phyloP scores from a whole-genome alignment of 148 eudicot genomes.

The Camellia granthamiana region DNA sequence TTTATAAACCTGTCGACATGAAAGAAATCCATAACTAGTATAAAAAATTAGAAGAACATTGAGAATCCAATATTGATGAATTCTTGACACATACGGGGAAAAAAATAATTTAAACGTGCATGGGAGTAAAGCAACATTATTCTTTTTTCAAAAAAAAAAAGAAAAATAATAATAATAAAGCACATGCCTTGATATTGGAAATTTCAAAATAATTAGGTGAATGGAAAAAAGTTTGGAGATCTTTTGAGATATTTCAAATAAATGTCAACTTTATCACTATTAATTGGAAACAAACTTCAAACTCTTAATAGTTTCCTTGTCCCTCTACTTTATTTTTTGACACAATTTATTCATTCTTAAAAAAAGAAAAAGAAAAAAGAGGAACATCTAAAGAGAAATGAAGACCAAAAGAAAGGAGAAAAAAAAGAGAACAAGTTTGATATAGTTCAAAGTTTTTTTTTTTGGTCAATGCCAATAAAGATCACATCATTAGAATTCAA shows the following conservation, averaged over 20 bases:
- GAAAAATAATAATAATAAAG: background rate
- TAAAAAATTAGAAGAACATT: background rate
- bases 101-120: background rate
- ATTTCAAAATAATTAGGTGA: background rate
- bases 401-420: background rate
- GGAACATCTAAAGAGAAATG: background rate
- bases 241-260: background rate
- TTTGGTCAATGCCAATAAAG: background rate
- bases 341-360: background rate
- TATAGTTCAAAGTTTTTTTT: background rate
- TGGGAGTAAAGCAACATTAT: background rate
- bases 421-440: background rate
- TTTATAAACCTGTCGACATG: too few relatives aligned
- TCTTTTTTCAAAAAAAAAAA: background rate
- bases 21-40: background rate
- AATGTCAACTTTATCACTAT: background rate
- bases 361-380: background rate
- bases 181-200: background rate
- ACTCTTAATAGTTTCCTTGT: background rate
- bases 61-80: background rate
- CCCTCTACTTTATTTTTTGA: background rate
- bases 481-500: background rate
- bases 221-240: background rate
- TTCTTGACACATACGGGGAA: too few relatives aligned
- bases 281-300: background rate